Percentiles rank a stretch among this genome's conserved stretches.
Evolutionary conservation across 2,329 filamentous ascomycete species (phyloP).

Genomic region (Ceratocystis harringtonii): DNA sequence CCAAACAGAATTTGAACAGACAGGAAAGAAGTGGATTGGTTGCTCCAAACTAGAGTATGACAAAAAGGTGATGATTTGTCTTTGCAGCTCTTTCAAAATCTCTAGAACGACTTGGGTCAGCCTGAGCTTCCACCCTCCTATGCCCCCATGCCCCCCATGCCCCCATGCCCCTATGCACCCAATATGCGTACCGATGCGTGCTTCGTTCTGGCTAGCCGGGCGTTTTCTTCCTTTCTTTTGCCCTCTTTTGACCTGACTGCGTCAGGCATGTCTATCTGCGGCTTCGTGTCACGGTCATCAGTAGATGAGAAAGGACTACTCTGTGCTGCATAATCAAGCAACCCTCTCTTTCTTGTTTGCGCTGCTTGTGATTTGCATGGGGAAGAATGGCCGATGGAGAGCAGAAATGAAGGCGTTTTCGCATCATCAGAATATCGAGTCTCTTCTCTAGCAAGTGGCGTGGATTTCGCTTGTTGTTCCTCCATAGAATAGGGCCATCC

Average conservation of each 20-base stretch:
- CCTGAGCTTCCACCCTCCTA: background rate
- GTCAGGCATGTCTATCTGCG: background rate
- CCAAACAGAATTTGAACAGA: background rate
- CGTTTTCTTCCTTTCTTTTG: background rate
- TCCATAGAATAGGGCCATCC: no score
- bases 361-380: no score
- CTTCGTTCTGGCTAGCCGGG: background rate
- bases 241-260: background rate
- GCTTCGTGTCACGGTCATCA: background rate
- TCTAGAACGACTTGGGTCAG: background rate
- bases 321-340: background rate
- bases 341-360: no score
- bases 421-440: no score
- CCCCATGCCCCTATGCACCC: background rate
- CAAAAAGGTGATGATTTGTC: background rate
- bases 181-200: no score
- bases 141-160: background rate
- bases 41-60: background rate
- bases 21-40: no score
- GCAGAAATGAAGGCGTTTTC: no score
- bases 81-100: background rate
- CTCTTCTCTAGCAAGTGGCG: no score
- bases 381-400: no score
- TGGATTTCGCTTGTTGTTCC: no score
- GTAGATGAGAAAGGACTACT: background rate